Evolutionary conservation across 257 asterid genomes (phyloP).

Genomic region (Verbascum thapsus): DNA sequence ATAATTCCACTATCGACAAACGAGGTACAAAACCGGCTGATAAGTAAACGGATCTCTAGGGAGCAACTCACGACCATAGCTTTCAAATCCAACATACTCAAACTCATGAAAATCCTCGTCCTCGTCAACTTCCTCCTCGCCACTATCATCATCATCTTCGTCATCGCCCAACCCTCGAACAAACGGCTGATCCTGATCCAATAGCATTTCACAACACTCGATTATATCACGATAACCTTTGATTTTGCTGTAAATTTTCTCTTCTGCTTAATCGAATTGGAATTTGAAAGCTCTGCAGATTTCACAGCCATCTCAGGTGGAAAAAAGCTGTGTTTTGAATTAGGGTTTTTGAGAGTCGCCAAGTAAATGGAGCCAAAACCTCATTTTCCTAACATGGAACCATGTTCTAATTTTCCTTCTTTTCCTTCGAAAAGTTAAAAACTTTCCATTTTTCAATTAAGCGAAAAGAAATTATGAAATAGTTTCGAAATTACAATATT

Average conservation of each 20-base stretch:
- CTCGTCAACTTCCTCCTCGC: not conserved
- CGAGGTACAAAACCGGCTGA: too few relatives aligned
- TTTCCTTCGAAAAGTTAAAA: too few relatives aligned
- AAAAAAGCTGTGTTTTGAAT: slow-evolving; percentile 58
- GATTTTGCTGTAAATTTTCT: slow-evolving; percentile 58
- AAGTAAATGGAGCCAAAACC: slow-evolving; percentile 81
- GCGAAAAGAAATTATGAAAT: too few relatives aligned
- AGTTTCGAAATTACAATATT: too few relatives aligned
- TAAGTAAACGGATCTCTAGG: not conserved
- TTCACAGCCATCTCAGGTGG: slow-evolving; percentile 90
- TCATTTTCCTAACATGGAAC: slow-evolving; percentile 85
- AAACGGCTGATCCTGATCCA: slow-evolving; percentile 43
- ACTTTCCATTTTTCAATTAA: too few relatives aligned
- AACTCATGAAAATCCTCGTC: not conserved
- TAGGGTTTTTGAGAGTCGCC: slow-evolving; percentile 78
- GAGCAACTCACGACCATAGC: not conserved
- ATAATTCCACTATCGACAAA: too few relatives aligned
- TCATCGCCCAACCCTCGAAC: slow-evolving; percentile 27
- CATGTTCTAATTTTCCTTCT: too few relatives aligned
- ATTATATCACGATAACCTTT: slow-evolving; percentile 65
- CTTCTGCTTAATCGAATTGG: slow-evolving; percentile 93
- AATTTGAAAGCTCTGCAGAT: slow-evolving; percentile 91
- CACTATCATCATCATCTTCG: slow-evolving; percentile 19
- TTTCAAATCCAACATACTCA: not conserved
- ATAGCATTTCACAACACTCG: slow-evolving; percentile 35